A percentile compares a stretch with the other conserved stretches of the same genome.
phyloP scores from a whole-genome alignment of 129 eudicot species.

The Erigeron canadensis region DNA sequence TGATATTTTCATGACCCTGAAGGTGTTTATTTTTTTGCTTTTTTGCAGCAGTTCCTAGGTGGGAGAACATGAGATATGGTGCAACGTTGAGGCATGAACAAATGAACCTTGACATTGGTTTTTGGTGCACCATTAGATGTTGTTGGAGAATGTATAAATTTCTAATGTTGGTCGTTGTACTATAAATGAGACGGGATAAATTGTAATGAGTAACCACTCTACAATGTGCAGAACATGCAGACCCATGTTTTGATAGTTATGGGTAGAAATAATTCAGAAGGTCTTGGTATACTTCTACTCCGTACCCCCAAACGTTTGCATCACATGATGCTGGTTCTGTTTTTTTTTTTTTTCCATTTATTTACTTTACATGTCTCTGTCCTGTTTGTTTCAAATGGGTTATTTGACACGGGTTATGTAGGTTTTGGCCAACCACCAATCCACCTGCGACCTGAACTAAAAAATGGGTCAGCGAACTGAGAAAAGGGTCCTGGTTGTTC shows the following conservation, averaged over 20 bases:
- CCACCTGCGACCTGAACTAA: background rate
- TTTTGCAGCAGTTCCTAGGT: slow-evolving; percentile 34
- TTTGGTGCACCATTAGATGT: slow-evolving; percentile 10
- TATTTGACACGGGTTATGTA: background rate
- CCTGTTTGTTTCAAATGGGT: background rate
- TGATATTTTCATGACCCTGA: slow-evolving; percentile 8
- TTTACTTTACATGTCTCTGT: too few species aligned
- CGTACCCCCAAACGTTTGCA: background rate
- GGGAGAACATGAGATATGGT: slow-evolving; percentile 26
- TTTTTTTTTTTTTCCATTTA: too few species aligned
- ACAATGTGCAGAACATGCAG: slow-evolving; percentile 12
- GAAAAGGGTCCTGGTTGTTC: background rate
- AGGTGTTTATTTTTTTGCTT: slow-evolving; percentile 4
- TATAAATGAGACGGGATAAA: slow-evolving; percentile 21
- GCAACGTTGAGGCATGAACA: slow-evolving; percentile 22
- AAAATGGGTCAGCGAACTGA: background rate
- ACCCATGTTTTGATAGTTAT: slow-evolving; percentile 29
- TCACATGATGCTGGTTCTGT: too few species aligned
- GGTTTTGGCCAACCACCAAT: background rate
- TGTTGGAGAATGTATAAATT: slow-evolving; percentile 22
- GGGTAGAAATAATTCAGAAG: slow-evolving; percentile 14
- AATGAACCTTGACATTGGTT: slow-evolving; percentile 5
- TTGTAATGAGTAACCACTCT: slow-evolving; percentile 11
- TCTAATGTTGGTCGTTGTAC: slow-evolving; percentile 24
- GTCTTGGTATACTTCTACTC: slow-evolving; percentile 9